Percentiles rank a stretch among this genome's conserved stretches.
Evolutionary conservation across 106 monocot genomes (phyloP).

Genomic region (Agapanthus africanus): DNA sequence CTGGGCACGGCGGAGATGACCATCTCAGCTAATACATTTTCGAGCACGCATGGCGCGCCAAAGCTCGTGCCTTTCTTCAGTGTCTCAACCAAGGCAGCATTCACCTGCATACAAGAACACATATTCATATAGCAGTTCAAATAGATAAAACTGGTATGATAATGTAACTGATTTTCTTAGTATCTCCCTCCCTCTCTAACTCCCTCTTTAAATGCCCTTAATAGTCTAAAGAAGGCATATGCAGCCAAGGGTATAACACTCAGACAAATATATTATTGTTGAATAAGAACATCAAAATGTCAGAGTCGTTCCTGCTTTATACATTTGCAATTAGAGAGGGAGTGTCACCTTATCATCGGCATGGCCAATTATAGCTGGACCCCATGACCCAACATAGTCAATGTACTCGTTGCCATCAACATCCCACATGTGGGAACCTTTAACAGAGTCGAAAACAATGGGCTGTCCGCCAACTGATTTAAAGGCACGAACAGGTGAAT

Average conservation of each 20-base stretch:
- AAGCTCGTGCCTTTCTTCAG: slow-evolving; percentile 94
- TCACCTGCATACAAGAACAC: too few relatives aligned
- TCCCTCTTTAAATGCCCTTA: too few relatives aligned
- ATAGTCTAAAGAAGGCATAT: too few relatives aligned
- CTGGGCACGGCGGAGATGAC: slow-evolving; percentile 89
- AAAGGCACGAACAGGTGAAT: slow-evolving; percentile 70
- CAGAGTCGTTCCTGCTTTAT: too few relatives aligned
- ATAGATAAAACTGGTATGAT: too few relatives aligned
- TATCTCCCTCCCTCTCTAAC: too few relatives aligned
- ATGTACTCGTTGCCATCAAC: slow-evolving; percentile 91
- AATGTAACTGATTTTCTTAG: too few relatives aligned
- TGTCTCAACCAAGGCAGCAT: slow-evolving; percentile 73
- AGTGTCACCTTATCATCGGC: slow-evolving; percentile 77
- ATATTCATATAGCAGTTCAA: too few relatives aligned
- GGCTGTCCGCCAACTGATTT: slow-evolving; percentile 69
- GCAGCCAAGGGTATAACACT: too few relatives aligned
- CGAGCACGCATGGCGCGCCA: slow-evolving; percentile 74
- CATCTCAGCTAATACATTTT: slow-evolving; percentile 76
- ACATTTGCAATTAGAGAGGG: too few relatives aligned
- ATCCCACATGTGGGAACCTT: slow-evolving; percentile 56
- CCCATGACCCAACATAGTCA: slow-evolving; percentile 97
- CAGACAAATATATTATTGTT: too few relatives aligned
- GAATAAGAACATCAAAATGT: too few relatives aligned
- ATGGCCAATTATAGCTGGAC: slow-evolving; percentile 91
- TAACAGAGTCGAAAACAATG: slow-evolving; percentile 62